Conservation (phyloP, 345 rosid species). For the Linum trigynum region DNA sequence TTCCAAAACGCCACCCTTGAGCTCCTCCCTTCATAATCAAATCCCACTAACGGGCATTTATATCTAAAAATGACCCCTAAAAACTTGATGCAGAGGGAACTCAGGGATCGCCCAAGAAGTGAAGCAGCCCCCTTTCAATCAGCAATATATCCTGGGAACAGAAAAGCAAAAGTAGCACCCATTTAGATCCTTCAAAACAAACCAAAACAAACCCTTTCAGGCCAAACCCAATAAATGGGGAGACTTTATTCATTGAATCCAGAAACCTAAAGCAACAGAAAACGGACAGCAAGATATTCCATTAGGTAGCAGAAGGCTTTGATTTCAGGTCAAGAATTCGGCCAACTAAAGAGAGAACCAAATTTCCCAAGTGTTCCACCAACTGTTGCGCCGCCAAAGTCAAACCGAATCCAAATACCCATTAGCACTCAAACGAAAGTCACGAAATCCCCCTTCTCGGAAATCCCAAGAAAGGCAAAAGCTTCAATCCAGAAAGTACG, state of each 20-base stretch:
- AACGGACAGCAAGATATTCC: too few species aligned
- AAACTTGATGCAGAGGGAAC: too few species aligned
- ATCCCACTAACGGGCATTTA: neutral
- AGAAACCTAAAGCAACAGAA: neutral
- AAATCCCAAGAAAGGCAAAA: too few species aligned
- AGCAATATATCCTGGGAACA: neutral
- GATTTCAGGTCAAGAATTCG: neutral
- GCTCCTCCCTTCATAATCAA: conserved; percentile 2
- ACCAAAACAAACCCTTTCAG: neutral
- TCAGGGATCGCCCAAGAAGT: too few species aligned
- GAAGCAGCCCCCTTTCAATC: too few species aligned
- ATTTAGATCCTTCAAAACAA: neutral
- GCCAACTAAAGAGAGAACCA: too few species aligned
- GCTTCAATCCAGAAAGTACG: too few species aligned
- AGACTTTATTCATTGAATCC: neutral
- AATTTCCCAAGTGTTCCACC: neutral
- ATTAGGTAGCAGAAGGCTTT: neutral
- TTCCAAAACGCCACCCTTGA: conserved; percentile 63
- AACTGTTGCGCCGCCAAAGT: neutral
- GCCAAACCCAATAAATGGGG: too few species aligned
- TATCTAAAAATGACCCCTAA: too few species aligned
- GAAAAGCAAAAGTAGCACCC: neutral
- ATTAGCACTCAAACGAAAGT: neutral
- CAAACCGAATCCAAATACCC: neutral
- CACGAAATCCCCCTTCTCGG: too few species aligned